These are phyloP conservation scores for Stenocarpella maydis DNA, from an alignment of 2,329 filamentous ascomycete genomes.

Conservation along the genomic window DNA sequence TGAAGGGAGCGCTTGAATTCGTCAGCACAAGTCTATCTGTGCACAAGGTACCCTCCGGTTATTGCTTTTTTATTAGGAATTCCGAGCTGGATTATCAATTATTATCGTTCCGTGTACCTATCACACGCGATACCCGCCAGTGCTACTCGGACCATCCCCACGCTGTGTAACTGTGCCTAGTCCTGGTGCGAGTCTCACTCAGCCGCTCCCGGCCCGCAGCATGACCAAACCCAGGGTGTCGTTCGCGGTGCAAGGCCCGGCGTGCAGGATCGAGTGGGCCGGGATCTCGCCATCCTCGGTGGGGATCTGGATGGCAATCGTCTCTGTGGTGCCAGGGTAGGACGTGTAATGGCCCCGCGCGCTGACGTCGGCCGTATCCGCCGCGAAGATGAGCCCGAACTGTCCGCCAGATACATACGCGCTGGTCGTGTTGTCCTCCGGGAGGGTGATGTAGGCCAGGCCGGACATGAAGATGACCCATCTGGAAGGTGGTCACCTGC, in stretches of 20 bases:
- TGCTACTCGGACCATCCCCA: too few species aligned
- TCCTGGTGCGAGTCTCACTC: too few species aligned
- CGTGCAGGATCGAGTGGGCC: conserved; percentile 49
- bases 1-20: too few species aligned
- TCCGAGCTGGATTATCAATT: background rate
- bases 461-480: conserved; percentile 50
- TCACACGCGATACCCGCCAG: too few species aligned
- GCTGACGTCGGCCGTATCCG: conserved; percentile 51
- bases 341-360: conserved; percentile 49
- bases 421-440: conserved; percentile 43
- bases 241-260: conserved; percentile 46
- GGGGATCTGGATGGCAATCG: conserved; percentile 49
- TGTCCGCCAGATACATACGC: conserved; percentile 49
- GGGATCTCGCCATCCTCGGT: conserved; percentile 46
- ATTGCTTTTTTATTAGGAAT: background rate
- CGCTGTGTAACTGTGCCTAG: too few species aligned
- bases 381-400: conserved; percentile 51
- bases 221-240: conserved; percentile 4
- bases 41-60: background rate
- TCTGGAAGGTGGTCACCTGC: conserved; percentile 37
- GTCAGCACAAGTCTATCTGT: background rate
- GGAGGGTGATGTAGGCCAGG: conserved; percentile 51
- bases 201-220: background rate
- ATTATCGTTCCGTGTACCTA: background rate
- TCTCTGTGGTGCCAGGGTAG: conserved; percentile 50